Evolutionary conservation across 2,329 filamentous ascomycete species (phyloP).

Genomic region (Stemphylium lycopersici): DNA sequence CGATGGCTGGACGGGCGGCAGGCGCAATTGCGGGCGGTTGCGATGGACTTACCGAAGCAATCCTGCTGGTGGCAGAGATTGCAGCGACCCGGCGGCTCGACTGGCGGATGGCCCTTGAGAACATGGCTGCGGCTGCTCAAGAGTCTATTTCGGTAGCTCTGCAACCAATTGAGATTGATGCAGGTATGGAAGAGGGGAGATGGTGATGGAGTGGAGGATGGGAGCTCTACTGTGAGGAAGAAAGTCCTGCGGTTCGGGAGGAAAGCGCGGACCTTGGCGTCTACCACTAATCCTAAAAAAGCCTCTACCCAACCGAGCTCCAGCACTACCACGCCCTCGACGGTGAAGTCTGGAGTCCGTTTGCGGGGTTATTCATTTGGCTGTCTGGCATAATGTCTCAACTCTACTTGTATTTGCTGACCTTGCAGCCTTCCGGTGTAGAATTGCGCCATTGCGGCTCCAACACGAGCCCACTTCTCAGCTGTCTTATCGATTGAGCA

Average conservation of each 20-base stretch:
- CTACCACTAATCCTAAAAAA: constrained; percentile 28
- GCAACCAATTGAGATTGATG: constrained; percentile 54
- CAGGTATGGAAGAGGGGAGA: constrained; percentile 49
- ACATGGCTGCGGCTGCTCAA: constrained; percentile 70
- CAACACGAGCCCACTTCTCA: background rate
- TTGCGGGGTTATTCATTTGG: background rate
- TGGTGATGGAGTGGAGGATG: constrained; percentile 47
- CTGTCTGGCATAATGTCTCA: too few relatives aligned
- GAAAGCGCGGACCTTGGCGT: constrained; percentile 34
- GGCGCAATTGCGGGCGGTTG: constrained; percentile 50
- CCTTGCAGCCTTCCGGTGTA: too few relatives aligned
- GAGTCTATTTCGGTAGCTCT: constrained; percentile 50
- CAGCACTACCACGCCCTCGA: background rate
- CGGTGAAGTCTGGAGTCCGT: background rate
- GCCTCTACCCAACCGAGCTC: constrained; percentile 17
- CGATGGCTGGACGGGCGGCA: constrained; percentile 44
- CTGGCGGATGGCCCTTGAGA: constrained; percentile 97
- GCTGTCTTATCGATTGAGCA: constrained; percentile 1
- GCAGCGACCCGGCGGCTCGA: constrained; percentile 93
- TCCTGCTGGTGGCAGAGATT: constrained; percentile 88
- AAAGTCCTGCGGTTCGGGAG: constrained; percentile 40
- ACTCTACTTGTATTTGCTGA: background rate
- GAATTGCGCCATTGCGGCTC: too few relatives aligned
- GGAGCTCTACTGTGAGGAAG: constrained; percentile 40
- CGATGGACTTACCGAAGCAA: constrained; percentile 86